Evolutionary conservation across 2,329 filamentous ascomycete species (phyloP), one percentile per base, ranked within the genome.

Genomic region (Nigrospora sphaerica): DNA sequence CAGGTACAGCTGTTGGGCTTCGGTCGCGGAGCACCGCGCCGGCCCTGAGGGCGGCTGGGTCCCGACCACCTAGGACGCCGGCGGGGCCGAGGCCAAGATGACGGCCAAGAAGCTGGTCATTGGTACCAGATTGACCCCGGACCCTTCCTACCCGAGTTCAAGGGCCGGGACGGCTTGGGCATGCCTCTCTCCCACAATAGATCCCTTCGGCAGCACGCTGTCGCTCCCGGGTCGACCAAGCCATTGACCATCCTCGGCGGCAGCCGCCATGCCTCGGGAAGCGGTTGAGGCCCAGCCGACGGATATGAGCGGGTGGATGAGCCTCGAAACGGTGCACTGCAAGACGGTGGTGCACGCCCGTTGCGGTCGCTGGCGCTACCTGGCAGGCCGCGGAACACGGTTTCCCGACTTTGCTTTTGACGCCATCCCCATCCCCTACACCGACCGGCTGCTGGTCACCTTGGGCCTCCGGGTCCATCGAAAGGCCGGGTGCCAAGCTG

Each of bases 221-320:
- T 65, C 49, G 39, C 58, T 38, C 40, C 62, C 63, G 36, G 59
- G 64, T 32, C 58, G 55, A 19, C 65, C 57, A 46, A 66, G 37
- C 62, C 60, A 4, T 66, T 70, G 7, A 66, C 73, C 0, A 69
- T 85, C 3, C 62, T 83, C 1, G 82, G 80, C 11, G 77, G 70
- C 1, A 70, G 70, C 18, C 84, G 84, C 56, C 81, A 77, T 1
- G 78, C 77, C 3, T 82, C 72, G 81, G 78, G 77, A 66, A 69
- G 40, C 38, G 2, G 18, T 13, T 4, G 11, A 9, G 12, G 6
- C 38, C 6, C 9, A 28, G 4, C 14, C 13, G 19, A 6, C 19
- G 31, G 19, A 23, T 3, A 14, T 1, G 17, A 5, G 18, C 19
- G 19, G 7, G 13, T 5, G 5, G 14, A n/a, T 28, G 28, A 32